Percentiles rank a stretch among this genome's conserved stretches.
phyloP scores from a whole-genome alignment of 2,329 filamentous ascomycete genomes.

The Botrytis paeoniae region DNA sequence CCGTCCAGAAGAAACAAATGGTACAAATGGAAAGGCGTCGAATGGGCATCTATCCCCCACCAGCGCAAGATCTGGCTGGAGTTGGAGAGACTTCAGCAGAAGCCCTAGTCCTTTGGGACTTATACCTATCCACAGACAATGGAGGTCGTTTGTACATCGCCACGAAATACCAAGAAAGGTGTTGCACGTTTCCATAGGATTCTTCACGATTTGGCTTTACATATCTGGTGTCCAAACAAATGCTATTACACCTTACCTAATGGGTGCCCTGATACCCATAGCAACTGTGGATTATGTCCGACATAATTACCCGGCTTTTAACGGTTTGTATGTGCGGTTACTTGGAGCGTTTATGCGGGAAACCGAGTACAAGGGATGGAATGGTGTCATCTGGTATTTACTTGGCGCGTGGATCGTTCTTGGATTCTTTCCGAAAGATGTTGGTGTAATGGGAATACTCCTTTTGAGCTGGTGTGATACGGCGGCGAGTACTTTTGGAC shows the following conservation, averaged over 20 bases:
- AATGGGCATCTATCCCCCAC: conserved; percentile 71
- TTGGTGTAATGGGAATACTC: conserved; percentile 84
- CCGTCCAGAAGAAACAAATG: conserved; percentile 23
- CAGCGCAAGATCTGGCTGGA: conserved; percentile 61
- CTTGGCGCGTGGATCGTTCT: conserved; percentile 85
- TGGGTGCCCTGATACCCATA: conserved; percentile 79
- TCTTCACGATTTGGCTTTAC: conserved; percentile 87
- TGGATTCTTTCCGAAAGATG: conserved; percentile 86
- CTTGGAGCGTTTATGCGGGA: conserved; percentile 95
- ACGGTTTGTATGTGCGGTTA: conserved; percentile 78
- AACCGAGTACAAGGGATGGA: conserved; percentile 89
- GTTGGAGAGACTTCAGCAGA: conserved; percentile 83
- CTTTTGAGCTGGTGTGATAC: conserved; percentile 98
- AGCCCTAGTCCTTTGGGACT: conserved; percentile 90
- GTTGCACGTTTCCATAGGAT: conserved; percentile 94
- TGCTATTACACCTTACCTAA: conserved; percentile 79
- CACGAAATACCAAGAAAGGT: conserved; percentile 95
- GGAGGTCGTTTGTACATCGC: conserved; percentile 87
- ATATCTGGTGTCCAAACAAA: conserved; percentile 71
- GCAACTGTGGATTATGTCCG: conserved; percentile 77
- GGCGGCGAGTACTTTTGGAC: conserved; percentile 89
- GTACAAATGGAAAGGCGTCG: conserved; percentile 28
- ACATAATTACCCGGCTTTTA: conserved; percentile 77
- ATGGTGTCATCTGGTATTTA: conserved; percentile 96
- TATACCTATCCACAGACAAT: conserved; percentile 92